phyloP scores from a whole-genome alignment of 495 filamentous ascomycete species.

The Recurvomyces mirabilis region DNA sequence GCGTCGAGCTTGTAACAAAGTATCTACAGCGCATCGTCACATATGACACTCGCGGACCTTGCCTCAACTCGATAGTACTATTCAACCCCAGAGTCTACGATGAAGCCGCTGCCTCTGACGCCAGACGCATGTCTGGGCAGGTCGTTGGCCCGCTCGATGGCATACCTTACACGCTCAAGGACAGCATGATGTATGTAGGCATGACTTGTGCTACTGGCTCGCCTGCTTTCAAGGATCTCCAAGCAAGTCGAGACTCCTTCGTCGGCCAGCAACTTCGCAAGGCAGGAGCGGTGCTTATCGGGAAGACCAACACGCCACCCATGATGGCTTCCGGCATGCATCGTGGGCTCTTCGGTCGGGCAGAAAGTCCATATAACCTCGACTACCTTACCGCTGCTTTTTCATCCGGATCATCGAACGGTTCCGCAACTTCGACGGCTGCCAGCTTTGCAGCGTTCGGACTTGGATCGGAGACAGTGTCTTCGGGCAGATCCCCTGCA shows the following conservation, averaged over 20 bases:
- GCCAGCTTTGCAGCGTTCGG: conserved; percentile 29
- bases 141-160: conserved; percentile 21
- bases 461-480: conserved; percentile 27
- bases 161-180: conserved; percentile 31
- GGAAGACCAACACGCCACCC: conserved; percentile 31
- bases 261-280: conserved; percentile 22
- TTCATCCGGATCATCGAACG: conserved; percentile 31
- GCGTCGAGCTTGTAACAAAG: conserved; percentile 20
- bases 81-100: conserved; percentile 29
- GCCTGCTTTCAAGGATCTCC: conserved; percentile 25
- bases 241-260: conserved; percentile 24
- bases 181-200: conserved; percentile 28
- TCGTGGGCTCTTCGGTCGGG: conserved; percentile 28
- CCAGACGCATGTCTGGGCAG: conserved; percentile 18
- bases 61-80: conserved; percentile 28
- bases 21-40: conserved; percentile 24
- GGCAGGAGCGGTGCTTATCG: conserved; percentile 28
- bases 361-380: conserved; percentile 29
- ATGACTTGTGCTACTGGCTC: conserved; percentile 30
- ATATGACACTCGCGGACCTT: conserved; percentile 22
- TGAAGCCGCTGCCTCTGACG: conserved; percentile 29
- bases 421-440: conserved; percentile 26
- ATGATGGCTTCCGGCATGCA: conserved; percentile 33
- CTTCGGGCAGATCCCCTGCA: conserved; percentile 26
- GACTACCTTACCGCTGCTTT: conserved; percentile 30